phyloP scores from a whole-genome alignment of 176 grass and related monocot species.

The Rhynchospora breviuscula region DNA sequence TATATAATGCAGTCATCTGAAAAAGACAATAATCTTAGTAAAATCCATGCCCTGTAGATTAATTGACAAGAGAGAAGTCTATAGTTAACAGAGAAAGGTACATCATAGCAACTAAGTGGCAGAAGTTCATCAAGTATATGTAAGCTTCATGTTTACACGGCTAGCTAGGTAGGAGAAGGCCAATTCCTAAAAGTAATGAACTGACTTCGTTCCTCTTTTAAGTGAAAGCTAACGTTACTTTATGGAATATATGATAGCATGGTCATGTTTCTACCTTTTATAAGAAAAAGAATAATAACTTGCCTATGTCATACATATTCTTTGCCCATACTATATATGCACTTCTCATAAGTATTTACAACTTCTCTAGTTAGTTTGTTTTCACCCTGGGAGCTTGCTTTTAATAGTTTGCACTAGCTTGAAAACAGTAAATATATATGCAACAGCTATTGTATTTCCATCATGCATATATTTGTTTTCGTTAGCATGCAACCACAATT shows the following conservation, averaged over 20 bases:
- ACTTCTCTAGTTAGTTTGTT: neutral
- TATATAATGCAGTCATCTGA: neutral
- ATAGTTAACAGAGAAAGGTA: neutral
- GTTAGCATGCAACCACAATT: conserved; percentile 10
- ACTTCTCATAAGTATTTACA: conserved; percentile 2
- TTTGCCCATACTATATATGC: conserved; percentile 22
- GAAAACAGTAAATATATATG: neutral
- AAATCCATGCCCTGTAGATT: neutral
- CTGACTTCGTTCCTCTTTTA: conserved; percentile 7
- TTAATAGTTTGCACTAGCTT: neutral
- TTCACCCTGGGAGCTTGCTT: neutral
- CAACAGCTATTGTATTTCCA: neutral
- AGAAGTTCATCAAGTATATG: neutral
- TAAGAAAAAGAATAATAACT: conserved; percentile 29
- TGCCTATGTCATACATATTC: conserved; percentile 35
- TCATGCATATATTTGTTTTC: conserved; percentile 3
- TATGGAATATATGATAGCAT: conserved; percentile 22
- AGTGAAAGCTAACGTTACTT: conserved; percentile 25
- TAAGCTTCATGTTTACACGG: conserved; percentile 30
- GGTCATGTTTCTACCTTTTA: conserved; percentile 9
- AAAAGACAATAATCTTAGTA: neutral
- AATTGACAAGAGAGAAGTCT: neutral
- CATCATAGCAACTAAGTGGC: neutral
- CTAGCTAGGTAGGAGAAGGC: neutral
- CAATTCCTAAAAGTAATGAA: neutral